Evolutionary conservation across 2,329 filamentous ascomycete species (phyloP).

Genomic region (Tolypocladium album): DNA sequence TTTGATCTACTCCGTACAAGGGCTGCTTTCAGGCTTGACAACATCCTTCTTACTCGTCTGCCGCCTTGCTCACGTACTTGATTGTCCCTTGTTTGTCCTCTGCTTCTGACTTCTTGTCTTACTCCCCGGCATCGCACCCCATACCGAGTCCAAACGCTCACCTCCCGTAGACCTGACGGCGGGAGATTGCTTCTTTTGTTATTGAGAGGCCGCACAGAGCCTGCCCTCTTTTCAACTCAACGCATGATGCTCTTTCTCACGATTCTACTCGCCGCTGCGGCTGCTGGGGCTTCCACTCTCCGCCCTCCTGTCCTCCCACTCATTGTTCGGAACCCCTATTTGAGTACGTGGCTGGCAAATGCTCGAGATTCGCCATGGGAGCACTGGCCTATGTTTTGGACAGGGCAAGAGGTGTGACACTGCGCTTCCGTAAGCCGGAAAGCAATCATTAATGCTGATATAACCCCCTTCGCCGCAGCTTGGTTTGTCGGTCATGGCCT

Average conservation of each 20-base stretch:
- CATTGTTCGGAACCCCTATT: slow-evolving; percentile 48
- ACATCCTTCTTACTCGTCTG: background rate
- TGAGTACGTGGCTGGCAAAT: slow-evolving; percentile 51
- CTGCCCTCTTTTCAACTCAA: background rate
- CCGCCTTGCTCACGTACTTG: background rate
- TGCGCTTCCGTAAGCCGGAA: background rate
- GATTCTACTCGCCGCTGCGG: background rate
- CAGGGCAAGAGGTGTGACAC: slow-evolving; percentile 46
- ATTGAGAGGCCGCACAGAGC: background rate
- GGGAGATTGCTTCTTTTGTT: background rate
- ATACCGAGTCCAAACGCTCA: background rate
- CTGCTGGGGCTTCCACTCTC: slow-evolving; percentile 36
- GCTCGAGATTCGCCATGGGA: slow-evolving; percentile 69
- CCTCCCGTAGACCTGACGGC: background rate
- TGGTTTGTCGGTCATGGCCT: slow-evolving; percentile 39
- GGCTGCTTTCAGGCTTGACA: background rate
- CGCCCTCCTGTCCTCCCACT: slow-evolving; percentile 47
- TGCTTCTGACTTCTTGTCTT: background rate
- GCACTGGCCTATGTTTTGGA: slow-evolving; percentile 81
- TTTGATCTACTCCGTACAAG: background rate
- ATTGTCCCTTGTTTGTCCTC: background rate
- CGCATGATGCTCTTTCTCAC: background rate
- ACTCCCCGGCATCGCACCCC: background rate
- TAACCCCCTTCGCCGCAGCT: slow-evolving; percentile 16
- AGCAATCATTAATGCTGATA: slow-evolving; percentile 2